Percentiles rank a stretch among this genome's conserved stretches.
Evolutionary conservation across 1,139 yeast genomes (phyloP).

Genomic region (Pneumocystis carinii): DNA sequence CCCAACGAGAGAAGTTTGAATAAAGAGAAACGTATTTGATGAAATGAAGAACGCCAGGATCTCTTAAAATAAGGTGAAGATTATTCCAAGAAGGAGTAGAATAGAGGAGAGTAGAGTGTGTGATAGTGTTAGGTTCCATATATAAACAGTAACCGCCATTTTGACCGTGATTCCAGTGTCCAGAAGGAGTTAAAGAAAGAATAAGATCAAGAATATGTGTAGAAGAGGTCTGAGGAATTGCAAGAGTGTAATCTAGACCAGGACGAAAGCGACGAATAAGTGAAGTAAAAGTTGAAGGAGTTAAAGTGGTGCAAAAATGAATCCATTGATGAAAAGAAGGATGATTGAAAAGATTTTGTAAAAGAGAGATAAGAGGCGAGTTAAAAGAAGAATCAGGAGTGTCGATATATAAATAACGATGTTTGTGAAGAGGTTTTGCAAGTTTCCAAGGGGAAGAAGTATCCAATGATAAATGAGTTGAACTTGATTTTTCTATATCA

Average conservation of each 20-base stretch:
- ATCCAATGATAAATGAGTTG: conserved; percentile 46
- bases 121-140: conserved; percentile 31
- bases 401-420: conserved; percentile 52
- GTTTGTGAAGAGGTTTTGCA: conserved; percentile 89
- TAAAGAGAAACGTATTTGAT: too few species aligned
- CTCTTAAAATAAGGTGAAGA: too few species aligned
- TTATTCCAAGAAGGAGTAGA: too few species aligned
- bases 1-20: too few species aligned
- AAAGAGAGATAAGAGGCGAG: not conserved
- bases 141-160: conserved; percentile 88
- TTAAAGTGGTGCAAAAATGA: conserved; percentile 44
- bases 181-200: conserved; percentile 24
- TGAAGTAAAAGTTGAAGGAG: conserved; percentile 50
- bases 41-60: too few species aligned
- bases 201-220: conserved; percentile 19
- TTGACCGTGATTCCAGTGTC: conserved; percentile 38
- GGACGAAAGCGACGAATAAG: conserved; percentile 81
- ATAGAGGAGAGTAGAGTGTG: too few species aligned
- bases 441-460: conserved; percentile 67
- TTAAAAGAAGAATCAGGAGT: not conserved
- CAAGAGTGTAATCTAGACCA: conserved; percentile 83
- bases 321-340: conserved; percentile 34
- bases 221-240: conserved; percentile 50
- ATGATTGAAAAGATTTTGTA: conserved; percentile 1
- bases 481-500: conserved; percentile 19